phyloP scores from a whole-genome alignment of 352 stramenopile genomes.

The Thalassiosira mediterranea region DNA sequence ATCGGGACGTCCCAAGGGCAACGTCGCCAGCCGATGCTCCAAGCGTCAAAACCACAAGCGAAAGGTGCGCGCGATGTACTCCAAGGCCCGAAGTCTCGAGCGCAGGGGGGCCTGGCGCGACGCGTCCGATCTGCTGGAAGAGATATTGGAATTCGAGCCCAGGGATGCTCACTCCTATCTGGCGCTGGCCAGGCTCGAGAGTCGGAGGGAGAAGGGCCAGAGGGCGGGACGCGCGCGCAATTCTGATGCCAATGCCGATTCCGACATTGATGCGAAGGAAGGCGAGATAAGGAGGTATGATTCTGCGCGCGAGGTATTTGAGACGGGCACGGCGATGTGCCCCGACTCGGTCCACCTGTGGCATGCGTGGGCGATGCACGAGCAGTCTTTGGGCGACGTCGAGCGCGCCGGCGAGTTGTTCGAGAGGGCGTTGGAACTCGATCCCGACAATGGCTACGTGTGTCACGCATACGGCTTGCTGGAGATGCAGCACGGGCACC shows the following conservation, averaged over 20 bases:
- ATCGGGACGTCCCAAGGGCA: background rate
- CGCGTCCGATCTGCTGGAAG: slow-evolving; percentile 45
- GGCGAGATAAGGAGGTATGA: background rate
- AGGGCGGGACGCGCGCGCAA: background rate
- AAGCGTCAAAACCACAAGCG: slow-evolving; percentile 25
- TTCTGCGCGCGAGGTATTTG: slow-evolving; percentile 55
- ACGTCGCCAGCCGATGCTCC: slow-evolving; percentile 6
- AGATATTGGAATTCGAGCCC: slow-evolving; percentile 64
- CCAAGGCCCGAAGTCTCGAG: slow-evolving; percentile 64
- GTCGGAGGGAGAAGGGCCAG: slow-evolving; percentile 40
- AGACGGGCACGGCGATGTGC: slow-evolving; percentile 54
- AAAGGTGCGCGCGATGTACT: slow-evolving; percentile 53
- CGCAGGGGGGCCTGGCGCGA: slow-evolving; percentile 55
- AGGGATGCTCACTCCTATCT: slow-evolving; percentile 72
- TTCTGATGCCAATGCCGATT: background rate
- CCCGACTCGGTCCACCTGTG: slow-evolving; percentile 70
- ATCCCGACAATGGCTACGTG: slow-evolving; percentile 76
- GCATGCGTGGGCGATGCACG: slow-evolving; percentile 79
- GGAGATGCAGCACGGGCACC: slow-evolving; percentile 28
- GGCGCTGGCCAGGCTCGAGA: slow-evolving; percentile 63
- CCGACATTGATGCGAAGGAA: background rate
- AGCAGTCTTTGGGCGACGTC: slow-evolving; percentile 50
- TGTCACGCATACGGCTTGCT: slow-evolving; percentile 76
- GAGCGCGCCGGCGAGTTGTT: slow-evolving; percentile 60
- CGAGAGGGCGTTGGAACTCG: slow-evolving; percentile 61